phyloP scores from a whole-genome alignment of 2,329 filamentous ascomycete genomes.

The Penicillium sp. region DNA sequence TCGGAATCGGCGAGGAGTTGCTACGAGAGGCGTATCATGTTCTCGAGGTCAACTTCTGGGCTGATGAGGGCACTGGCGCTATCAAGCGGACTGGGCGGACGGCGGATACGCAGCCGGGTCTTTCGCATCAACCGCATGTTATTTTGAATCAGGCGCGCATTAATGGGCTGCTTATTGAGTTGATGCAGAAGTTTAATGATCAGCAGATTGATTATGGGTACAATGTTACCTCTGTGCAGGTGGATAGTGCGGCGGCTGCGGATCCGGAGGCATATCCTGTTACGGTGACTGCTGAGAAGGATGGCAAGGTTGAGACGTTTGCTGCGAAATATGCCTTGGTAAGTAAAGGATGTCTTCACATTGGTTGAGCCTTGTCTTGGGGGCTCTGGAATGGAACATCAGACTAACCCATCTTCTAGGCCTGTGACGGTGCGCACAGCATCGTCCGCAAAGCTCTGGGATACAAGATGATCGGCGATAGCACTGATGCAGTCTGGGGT shows the following conservation, averaged over 20 bases:
- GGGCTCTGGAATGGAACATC: constrained; percentile 4
- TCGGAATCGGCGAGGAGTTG: constrained; percentile 61
- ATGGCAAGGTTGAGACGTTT: constrained; percentile 50
- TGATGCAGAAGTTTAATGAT: constrained; percentile 53
- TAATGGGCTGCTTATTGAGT: constrained; percentile 60
- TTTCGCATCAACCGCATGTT: constrained; percentile 62
- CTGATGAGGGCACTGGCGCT: constrained; percentile 41
- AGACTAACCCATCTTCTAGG: constrained; percentile 34
- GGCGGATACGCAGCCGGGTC: constrained; percentile 60
- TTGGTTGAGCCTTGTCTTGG: neutral
- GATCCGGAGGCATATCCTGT: constrained; percentile 53
- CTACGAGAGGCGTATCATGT: constrained; percentile 65
- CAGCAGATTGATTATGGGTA: constrained; percentile 62
- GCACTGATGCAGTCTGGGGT: constrained; percentile 63
- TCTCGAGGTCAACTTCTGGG: constrained; percentile 65
- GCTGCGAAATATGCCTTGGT: constrained; percentile 61
- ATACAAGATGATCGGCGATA: constrained; percentile 65
- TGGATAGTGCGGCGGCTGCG: constrained; percentile 52
- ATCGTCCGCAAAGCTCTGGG: constrained; percentile 48
- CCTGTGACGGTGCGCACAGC: constrained; percentile 57
- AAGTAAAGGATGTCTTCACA: constrained; percentile 32
- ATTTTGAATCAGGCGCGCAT: constrained; percentile 64
- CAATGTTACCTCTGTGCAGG: constrained; percentile 57
- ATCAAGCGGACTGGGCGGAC: constrained; percentile 58
- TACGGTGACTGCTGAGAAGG: constrained; percentile 51